Evolutionary conservation across 768 basidiomycete species (phyloP), one percentile per base, ranked within the genome.

Genomic region (Agrocybe pediades): DNA sequence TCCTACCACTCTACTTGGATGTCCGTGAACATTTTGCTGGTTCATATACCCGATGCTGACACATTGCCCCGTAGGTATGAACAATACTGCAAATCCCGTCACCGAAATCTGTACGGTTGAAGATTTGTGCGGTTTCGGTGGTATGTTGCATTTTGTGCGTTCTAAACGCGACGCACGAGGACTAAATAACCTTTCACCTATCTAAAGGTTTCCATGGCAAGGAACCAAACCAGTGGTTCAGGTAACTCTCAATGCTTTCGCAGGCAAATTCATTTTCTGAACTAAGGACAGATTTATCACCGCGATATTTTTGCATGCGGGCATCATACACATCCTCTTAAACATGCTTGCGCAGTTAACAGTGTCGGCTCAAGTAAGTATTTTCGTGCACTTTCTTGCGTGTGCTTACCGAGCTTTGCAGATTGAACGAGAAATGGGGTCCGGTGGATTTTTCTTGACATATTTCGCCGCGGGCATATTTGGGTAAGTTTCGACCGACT

Each of bases 391-490:
- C 25, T 46, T 16, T 8, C 25, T 45, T 43, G 15, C 9, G 21
- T 26, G 23, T 30, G 23, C 27, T 21, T 30, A 39, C 41, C 36
- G 42, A 39, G 9, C 26, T 52, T n/a, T 49, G 46, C 60, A 94
- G 86, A 86, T 96, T 52, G 94, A 97, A 65, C 77, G 87, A 53
- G 92, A 95, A 62, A 94, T 97, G 90, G 94, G 94, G 8, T 90
- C 94, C 0, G 75, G 77, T 23, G 88, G 88, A 0, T 99, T 97
- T 71, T 57, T 92, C 26, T 74, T 97, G 11, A 83, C 92, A 2
- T 99, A 98, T 69, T 82, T 95, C 41, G 81, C 94, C 0, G 89
- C 92, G 9, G 96, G 96, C 6, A 92, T 97, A 27, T 98, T 97
- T 66, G 96, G 96, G 81, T 93, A 68, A 23, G 67, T 44, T 8